Evolutionary conservation across 2,329 filamentous ascomycete genomes (phyloP).

Genomic region (Plectosphaerella plurivora): DNA sequence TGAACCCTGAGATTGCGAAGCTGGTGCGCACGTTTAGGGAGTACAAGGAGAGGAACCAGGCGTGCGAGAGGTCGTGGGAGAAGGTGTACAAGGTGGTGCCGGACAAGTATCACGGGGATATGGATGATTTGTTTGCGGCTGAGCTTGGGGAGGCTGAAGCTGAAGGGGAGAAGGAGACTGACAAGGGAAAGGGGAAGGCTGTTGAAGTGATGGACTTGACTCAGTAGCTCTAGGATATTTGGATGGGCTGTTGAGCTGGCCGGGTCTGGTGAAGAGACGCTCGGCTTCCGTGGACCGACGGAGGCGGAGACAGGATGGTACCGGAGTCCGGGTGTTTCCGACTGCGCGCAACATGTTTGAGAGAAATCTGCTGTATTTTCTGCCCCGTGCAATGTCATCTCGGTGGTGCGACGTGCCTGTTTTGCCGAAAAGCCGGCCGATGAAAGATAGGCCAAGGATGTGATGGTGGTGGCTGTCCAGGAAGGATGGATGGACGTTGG

Average conservation of each 20-base stretch:
- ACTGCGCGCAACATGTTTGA: no score
- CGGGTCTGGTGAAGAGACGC: no score
- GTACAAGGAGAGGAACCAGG: not conserved
- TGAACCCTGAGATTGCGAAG: conserved; percentile 48
- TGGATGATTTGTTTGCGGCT: not conserved
- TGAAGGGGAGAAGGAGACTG: not conserved
- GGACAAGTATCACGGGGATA: not conserved
- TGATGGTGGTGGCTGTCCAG: no score
- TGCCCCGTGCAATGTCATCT: no score
- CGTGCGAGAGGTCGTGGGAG: not conserved
- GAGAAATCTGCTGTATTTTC: no score
- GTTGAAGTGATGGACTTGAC: not conserved
- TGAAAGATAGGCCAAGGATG: no score
- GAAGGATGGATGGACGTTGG: no score
- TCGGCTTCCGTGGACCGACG: no score
- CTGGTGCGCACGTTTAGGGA: conserved; percentile 37
- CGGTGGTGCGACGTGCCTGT: no score
- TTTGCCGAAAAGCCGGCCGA: no score
- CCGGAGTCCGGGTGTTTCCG: no score
- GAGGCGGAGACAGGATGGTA: no score
- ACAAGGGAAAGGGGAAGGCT: not conserved
- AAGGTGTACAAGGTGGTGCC: not conserved
- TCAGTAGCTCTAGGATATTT: not conserved
- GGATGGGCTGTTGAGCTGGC: not conserved
- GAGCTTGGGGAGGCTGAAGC: not conserved